Percentiles rank a stretch among this genome's conserved stretches.
phyloP scores from a whole-genome alignment of 768 basidiomycete genomes.

The Collybiopsis luxurians region DNA sequence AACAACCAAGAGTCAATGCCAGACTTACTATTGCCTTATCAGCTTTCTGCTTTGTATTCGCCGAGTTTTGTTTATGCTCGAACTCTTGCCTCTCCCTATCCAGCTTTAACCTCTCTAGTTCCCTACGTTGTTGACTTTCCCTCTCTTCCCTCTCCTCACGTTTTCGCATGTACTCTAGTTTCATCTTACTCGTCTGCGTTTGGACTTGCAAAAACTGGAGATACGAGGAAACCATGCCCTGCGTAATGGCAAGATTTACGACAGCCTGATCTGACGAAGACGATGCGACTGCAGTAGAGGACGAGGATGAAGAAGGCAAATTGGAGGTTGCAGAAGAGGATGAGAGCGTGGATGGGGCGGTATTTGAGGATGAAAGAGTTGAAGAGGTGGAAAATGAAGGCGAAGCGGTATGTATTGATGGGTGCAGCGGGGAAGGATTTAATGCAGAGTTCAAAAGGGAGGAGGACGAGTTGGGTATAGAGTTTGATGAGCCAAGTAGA shows the following conservation, averaged over 20 bases:
- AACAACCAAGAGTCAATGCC: background rate
- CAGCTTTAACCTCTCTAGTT: slow-evolving; percentile 49
- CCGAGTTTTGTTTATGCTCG: slow-evolving; percentile 50
- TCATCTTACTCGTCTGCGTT: slow-evolving; percentile 65
- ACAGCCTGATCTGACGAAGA: slow-evolving; percentile 36
- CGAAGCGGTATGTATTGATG: background rate
- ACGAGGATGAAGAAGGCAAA: background rate
- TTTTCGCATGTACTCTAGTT: slow-evolving; percentile 64
- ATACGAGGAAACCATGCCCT: slow-evolving; percentile 54
- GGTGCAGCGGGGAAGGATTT: background rate
- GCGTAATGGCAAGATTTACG: slow-evolving; percentile 51
- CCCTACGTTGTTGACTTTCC: slow-evolving; percentile 48
- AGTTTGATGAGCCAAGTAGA: background rate
- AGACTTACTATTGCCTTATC: slow-evolving; percentile 58
- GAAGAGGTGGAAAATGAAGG: slow-evolving; percentile 12
- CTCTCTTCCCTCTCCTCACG: slow-evolving; percentile 70
- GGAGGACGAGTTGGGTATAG: background rate
- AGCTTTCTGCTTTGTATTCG: slow-evolving; percentile 56
- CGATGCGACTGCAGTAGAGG: slow-evolving; percentile 9
- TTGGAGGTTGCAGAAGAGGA: slow-evolving; percentile 15
- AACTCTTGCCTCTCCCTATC: slow-evolving; percentile 58
- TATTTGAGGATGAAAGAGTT: slow-evolving; percentile 16
- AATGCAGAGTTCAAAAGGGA: slow-evolving; percentile 1
- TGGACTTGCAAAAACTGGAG: slow-evolving; percentile 65
- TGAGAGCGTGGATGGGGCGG: slow-evolving; percentile 15